Evolutionary conservation across 345 rosid genomes (phyloP).

Genomic region (Eucalyptus cloeziana): DNA sequence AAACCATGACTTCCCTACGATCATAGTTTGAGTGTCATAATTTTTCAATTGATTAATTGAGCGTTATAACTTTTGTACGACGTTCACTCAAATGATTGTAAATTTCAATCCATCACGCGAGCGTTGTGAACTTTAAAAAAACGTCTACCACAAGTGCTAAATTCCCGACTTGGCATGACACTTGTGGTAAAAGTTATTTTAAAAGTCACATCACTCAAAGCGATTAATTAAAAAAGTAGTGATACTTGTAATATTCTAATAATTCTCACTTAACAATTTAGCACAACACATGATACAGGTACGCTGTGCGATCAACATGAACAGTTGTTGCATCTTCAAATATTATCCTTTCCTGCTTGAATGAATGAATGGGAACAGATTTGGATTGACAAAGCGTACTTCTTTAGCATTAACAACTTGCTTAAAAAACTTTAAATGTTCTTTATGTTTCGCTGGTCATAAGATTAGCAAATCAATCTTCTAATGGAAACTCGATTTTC

Average conservation of each 20-base stretch:
- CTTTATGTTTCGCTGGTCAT: not conserved
- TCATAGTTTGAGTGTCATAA: not conserved
- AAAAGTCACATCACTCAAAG: not conserved
- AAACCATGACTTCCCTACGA: not conserved
- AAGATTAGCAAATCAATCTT: not conserved
- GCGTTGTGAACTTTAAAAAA: not conserved
- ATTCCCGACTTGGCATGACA: not conserved
- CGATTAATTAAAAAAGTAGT: not conserved
- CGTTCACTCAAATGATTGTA: not conserved
- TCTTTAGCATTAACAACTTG: not conserved
- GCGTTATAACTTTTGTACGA: not conserved
- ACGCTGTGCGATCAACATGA: not conserved
- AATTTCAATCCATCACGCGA: fast-evolving
- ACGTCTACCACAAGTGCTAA: not conserved
- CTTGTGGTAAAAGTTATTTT: not conserved
- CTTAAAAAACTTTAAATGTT: not conserved
- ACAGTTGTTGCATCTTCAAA: not conserved
- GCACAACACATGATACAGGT: not conserved
- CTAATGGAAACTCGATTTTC: not conserved
- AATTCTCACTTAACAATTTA: not conserved
- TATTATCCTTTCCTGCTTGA: not conserved
- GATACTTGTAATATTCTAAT: not conserved
- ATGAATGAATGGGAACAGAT: not conserved
- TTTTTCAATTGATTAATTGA: not conserved
- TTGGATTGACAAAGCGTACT: not conserved